Base-by-base conservation (phyloP, 805 yeast species). In the Nakazawaea sp. region DNA sequence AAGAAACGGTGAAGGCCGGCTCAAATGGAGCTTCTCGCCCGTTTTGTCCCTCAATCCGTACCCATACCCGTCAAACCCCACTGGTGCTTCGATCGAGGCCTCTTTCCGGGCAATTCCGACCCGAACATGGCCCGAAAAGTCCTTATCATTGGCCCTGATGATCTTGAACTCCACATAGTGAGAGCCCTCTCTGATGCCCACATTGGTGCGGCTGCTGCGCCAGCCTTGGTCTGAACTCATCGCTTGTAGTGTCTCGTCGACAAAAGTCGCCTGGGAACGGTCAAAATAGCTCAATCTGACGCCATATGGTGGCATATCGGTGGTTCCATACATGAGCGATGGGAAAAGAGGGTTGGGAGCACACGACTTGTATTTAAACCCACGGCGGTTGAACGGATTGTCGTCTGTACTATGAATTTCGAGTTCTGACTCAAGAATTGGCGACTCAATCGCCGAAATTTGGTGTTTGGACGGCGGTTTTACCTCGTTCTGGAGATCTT, bases 61-160 rank as follows among this genome's bases (percentile, higher is more conserved):
- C 0, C 96, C 90, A 59, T 88, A 92, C 0, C 88, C 90, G 57
- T 92, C 97, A 50, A 75, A 86, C 3, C 99, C 99, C 5, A 89
- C 92, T 0, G 99, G 97, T 0, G 95, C 95, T 47, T 90, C 97
- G 30, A 89, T 58, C 34, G 87, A 75, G 2, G 96, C 92, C 51
- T 90, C 97, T 43, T 87, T 70, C 36, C 97, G 64, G 0, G 81
- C 81, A 26, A 90, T 52, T 0, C 99, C 99, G 20, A 89, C 52
- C 20, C 98, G 61, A 1, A 92, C 87, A 55, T 89, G 90, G 12
- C 63, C 53, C 18, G 35, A 11, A 15, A 15, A 10, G 10, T 34
- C 41, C 18, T 4, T 18, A 11, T 37, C 43, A 27, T 36, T 48
- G 27, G 50, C 41, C 13, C 57, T 57, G 4, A 76, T 38, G 2